These are phyloP conservation scores for Coleophoma eucalyptorum DNA, from an alignment of 2,329 filamentous ascomycete genomes.

Conservation along the genomic window DNA sequence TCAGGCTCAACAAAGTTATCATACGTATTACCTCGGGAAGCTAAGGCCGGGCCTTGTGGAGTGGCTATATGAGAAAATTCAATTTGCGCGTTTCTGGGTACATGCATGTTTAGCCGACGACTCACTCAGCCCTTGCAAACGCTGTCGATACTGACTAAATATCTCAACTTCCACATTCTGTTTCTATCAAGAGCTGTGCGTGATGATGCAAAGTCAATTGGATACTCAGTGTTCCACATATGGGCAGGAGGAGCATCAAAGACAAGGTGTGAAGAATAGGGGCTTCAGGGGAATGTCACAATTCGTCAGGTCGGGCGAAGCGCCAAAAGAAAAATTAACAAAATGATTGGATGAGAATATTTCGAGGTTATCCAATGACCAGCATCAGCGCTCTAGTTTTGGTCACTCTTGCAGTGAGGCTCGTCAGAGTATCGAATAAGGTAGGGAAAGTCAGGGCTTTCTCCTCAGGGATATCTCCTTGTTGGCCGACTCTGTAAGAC, in stretches of 20 bases:
- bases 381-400: conserved; percentile 5
- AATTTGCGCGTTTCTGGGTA: not conserved
- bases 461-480: not conserved
- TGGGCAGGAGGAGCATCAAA: conserved; percentile 11
- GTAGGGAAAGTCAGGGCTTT: too few species aligned
- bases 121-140: conserved; percentile 4
- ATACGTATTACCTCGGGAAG: too few species aligned
- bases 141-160: not conserved
- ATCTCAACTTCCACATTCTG: conserved; percentile 4
- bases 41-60: too few species aligned
- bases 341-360: conserved; percentile 19
- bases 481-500: not conserved
- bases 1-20: too few species aligned
- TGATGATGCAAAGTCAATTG: not conserved
- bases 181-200: not conserved
- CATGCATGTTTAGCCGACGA: conserved; percentile 6
- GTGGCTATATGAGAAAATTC: too few species aligned
- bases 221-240: not conserved
- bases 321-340: conserved; percentile 9
- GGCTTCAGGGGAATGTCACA: conserved; percentile 1
- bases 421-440: not conserved
- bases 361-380: conserved; percentile 13
- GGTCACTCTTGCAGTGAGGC: conserved; percentile 4
- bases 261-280: not conserved
- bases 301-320: conserved; percentile 10